A percentile compares a stretch with the other conserved stretches of the same genome.
phyloP scores from a whole-genome alignment of 768 basidiomycete species.

The Phaffia australis region DNA sequence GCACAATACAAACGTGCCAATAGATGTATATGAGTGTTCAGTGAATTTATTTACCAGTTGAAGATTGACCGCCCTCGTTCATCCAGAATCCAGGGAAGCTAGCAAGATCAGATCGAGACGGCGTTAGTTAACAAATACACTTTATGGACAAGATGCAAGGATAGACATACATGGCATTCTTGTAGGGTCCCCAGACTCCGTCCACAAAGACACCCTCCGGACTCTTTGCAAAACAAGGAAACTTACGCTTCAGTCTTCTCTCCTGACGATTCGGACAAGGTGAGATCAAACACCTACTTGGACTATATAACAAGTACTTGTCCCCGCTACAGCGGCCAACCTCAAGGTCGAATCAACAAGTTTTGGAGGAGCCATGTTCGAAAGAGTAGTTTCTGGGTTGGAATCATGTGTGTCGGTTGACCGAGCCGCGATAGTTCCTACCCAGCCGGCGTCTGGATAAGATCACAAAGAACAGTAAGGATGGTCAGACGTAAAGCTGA shows the following conservation, averaged over 20 bases:
- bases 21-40: constrained; percentile 32
- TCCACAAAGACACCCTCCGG: constrained; percentile 71
- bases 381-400: constrained; percentile 47
- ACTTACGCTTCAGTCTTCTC: neutral
- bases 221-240: constrained; percentile 16
- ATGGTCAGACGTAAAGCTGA: neutral
- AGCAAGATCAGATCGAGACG: neutral
- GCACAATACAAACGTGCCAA: neutral
- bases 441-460: constrained; percentile 70
- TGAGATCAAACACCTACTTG: constrained; percentile 47
- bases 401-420: constrained; percentile 39
- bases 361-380: constrained; percentile 44
- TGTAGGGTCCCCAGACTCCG: constrained; percentile 67
- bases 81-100: constrained; percentile 55
- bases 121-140: neutral
- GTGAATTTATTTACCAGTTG: constrained; percentile 65
- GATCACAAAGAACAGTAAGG: constrained; percentile 1
- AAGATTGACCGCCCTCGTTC: constrained; percentile 98
- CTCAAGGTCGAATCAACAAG: constrained; percentile 68
- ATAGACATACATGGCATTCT: constrained; percentile 57
- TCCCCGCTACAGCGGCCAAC: constrained; percentile 87
- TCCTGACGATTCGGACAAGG: neutral
- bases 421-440: constrained; percentile 83
- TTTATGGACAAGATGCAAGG: neutral
- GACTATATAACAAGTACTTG: constrained; percentile 89